phyloP scores from a whole-genome alignment of 2,329 filamentous ascomycete species.

The Sporothrix phasma region DNA sequence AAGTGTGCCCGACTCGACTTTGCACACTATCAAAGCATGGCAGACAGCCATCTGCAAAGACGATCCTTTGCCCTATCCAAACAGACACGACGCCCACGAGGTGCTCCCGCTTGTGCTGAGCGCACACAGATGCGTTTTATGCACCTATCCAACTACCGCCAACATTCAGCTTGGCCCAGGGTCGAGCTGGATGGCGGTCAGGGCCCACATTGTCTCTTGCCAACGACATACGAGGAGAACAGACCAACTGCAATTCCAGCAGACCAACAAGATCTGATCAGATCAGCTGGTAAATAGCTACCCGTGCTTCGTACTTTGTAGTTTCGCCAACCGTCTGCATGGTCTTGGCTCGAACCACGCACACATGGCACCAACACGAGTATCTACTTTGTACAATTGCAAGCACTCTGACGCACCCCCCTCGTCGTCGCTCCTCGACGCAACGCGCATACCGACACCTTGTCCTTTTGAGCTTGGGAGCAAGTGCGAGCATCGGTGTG shows the following conservation, averaged over 20 bases:
- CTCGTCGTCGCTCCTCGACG: background rate
- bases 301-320: too few species aligned
- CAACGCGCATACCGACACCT: background rate
- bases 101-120: background rate
- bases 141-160: background rate
- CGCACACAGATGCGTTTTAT: background rate
- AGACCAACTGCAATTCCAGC: background rate
- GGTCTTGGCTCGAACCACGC: slow-evolving; percentile 1
- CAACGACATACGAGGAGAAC: background rate
- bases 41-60: background rate
- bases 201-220: background rate
- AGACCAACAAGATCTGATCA: background rate
- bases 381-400: background rate
- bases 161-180: background rate
- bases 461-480: background rate
- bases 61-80: background rate
- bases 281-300: background rate
- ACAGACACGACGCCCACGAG: background rate
- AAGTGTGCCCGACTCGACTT: too few species aligned
- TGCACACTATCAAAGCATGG: background rate
- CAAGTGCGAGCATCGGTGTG: background rate
- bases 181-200: background rate
- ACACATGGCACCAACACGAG: background rate
- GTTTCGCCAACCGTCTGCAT: background rate
- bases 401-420: background rate